Evolutionary conservation across 1,284 basidiomycete genomes (phyloP), one percentile per base, ranked within the genome.

Genomic region (Mycena citricolor): DNA sequence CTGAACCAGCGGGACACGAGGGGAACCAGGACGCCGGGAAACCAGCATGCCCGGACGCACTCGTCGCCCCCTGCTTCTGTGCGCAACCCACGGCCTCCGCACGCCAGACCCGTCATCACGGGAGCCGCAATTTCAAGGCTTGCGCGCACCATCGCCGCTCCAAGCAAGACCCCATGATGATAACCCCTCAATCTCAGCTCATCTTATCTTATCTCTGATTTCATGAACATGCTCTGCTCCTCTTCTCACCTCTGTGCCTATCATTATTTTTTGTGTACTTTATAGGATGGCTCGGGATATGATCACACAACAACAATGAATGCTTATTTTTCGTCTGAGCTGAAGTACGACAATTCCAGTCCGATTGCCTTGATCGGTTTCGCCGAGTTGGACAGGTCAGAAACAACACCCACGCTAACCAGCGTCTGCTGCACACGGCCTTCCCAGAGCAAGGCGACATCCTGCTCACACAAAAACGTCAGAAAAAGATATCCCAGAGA

Each of bases 391-490:
- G 88, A 79, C 8, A 98, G 73, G 60, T 97, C 90, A 4, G 91
- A 90, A 12, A 91, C 79, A 12, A 97, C 81, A 3, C 94, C 94
- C 22, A 95, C 66, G 48, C 90, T 90, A 54, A 98, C 83, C 13
- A 98, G 73, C 67, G 94, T 86, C 57, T 92, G 91, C 32, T 85
- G 79, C 57, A 97, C 67, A n/a, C 92, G 80, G 6, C 93, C 90
- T 69, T 97, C 93, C 90, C 94, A 98, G 60, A 97, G 79, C 24
- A 98, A 64, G 5, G 94, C 87, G 22, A 97, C 74, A 54, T 92
- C 86, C 90, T 94, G 32, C 51, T n/a, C n/a, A n/a, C n/a, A 97
- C 1, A 54, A 49, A 4, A 45, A 54, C 47, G 16, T 48, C 40
- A 17, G 97, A 22, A 32, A 43, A 46, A 14, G 21, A 50, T 12